Percentiles rank a stretch among this genome's conserved stretches.
These are phyloP conservation scores for Pythium monospermum DNA, from an alignment of 352 stramenopile genomes.

Conservation along the genomic window DNA sequence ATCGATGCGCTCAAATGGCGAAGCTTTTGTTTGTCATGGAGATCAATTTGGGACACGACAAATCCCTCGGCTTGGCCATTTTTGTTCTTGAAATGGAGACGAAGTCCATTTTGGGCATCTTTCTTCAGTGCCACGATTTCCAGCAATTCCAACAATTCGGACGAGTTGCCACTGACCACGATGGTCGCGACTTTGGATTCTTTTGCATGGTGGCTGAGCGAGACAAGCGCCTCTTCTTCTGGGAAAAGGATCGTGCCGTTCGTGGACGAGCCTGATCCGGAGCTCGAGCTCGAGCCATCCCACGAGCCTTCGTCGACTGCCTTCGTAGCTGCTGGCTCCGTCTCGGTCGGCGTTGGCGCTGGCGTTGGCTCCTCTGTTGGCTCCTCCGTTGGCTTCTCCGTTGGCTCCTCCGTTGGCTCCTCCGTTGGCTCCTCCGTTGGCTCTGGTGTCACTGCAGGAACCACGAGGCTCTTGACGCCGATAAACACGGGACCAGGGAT, in stretches of 20 bases:
- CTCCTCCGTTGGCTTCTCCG: not conserved
- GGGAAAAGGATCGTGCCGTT: slow-evolving; percentile 29
- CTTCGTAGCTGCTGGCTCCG: not conserved
- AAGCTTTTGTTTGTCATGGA: slow-evolving; percentile 43
- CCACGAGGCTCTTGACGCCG: not conserved
- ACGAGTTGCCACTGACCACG: slow-evolving; percentile 52
- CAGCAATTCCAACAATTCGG: slow-evolving; percentile 37
- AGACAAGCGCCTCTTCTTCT: slow-evolving; percentile 27
- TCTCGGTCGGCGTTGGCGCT: not conserved
- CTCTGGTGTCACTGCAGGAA: slow-evolving; percentile 1
- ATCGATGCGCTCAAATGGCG: slow-evolving; percentile 31
- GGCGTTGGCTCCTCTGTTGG: slow-evolving; percentile 1
- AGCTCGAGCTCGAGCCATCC: slow-evolving; percentile 13
- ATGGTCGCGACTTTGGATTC: slow-evolving; percentile 41
- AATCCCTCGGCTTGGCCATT: slow-evolving; percentile 40
- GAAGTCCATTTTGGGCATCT: slow-evolving; percentile 36
- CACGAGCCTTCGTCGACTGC: slow-evolving; percentile 12
- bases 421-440: slow-evolving; percentile 1
- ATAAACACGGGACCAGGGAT: slow-evolving; percentile 18
- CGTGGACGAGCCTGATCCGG: slow-evolving; percentile 10
- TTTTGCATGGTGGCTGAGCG: slow-evolving; percentile 27
- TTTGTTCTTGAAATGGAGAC: slow-evolving; percentile 47
- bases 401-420: slow-evolving; percentile 2
- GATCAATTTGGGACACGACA: slow-evolving; percentile 48
- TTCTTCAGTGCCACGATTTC: slow-evolving; percentile 37